Percentiles rank a stretch among this genome's conserved stretches.
Evolutionary conservation across 2,329 filamentous ascomycete species (phyloP).

Genomic region (Pseudogymnoascus sp.): DNA sequence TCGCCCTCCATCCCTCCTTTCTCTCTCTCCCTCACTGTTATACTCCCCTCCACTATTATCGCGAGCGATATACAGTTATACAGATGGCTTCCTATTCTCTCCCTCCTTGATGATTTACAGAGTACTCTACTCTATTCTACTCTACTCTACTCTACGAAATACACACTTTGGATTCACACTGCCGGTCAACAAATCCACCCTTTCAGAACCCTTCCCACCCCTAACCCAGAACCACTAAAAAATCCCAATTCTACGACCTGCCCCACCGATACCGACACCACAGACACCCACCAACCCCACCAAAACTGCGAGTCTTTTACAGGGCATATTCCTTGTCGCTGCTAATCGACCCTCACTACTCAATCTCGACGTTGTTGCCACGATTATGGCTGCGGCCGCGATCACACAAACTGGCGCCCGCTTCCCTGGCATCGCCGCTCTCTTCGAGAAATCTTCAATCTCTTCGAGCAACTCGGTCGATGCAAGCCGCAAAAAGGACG

Average conservation of each 20-base stretch:
- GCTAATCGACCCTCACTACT: slow-evolving; percentile 5
- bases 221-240: slow-evolving; percentile 12
- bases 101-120: not conserved
- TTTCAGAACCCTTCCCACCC: not conserved
- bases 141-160: not conserved
- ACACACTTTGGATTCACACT: not conserved
- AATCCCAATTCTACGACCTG: not conserved
- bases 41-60: not conserved
- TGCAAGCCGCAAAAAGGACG: slow-evolving; percentile 10
- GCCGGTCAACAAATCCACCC: not conserved
- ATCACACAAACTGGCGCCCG: slow-evolving; percentile 8
- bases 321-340: slow-evolving; percentile 3
- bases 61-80: not conserved
- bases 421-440: slow-evolving; percentile 3
- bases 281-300: slow-evolving; percentile 4
- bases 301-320: slow-evolving; percentile 10
- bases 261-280: slow-evolving; percentile 7
- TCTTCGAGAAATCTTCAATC: slow-evolving; percentile 7
- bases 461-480: slow-evolving; percentile 1
- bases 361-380: slow-evolving; percentile 4
- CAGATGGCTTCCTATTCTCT: slow-evolving; percentile 10
- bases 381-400: slow-evolving; percentile 11
- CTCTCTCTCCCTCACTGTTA: not conserved
- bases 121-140: not conserved
- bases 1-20: not conserved